Evolutionary conservation across 2,329 filamentous ascomycete species (phyloP).

Genomic region (Monilinia polystroma): DNA sequence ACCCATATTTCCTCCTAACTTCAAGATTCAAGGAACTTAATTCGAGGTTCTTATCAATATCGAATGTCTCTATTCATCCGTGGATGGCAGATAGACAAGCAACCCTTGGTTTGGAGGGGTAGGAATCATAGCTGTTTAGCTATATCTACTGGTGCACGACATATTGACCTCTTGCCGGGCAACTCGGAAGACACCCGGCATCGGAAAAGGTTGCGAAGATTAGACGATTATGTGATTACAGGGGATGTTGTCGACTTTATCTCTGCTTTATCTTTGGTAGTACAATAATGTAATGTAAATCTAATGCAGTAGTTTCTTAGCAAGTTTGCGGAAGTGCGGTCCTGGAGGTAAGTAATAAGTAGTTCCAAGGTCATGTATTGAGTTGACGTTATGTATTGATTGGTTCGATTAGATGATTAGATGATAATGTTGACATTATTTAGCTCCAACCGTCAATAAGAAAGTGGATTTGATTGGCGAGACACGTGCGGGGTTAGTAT

Average conservation of each 20-base stretch:
- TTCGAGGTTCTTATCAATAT: constrained; percentile 3
- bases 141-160: not conserved
- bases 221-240: constrained; percentile 17
- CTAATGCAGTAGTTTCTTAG: no score
- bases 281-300: not conserved
- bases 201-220: not conserved
- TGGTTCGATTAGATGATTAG: not conserved
- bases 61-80: not conserved
- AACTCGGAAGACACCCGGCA: not conserved
- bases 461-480: constrained; percentile 2
- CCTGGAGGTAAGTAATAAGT: no score
- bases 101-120: not conserved
- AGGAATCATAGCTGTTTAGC: not conserved
- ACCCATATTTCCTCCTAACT: not conserved
- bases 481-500: constrained; percentile 9
- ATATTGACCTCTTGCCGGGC: not conserved
- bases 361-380: no score
- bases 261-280: not conserved
- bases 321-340: no score
- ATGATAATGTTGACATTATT: not conserved
- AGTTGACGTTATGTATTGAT: not conserved
- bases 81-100: not conserved
- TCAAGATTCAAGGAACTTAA: not conserved
- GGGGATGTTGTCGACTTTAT: constrained; percentile 15
- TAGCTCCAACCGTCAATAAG: not conserved